These are phyloP conservation scores for Trichoderma hamatum DNA, from an alignment of 2,329 filamentous ascomycete species.

Conservation along the genomic window DNA sequence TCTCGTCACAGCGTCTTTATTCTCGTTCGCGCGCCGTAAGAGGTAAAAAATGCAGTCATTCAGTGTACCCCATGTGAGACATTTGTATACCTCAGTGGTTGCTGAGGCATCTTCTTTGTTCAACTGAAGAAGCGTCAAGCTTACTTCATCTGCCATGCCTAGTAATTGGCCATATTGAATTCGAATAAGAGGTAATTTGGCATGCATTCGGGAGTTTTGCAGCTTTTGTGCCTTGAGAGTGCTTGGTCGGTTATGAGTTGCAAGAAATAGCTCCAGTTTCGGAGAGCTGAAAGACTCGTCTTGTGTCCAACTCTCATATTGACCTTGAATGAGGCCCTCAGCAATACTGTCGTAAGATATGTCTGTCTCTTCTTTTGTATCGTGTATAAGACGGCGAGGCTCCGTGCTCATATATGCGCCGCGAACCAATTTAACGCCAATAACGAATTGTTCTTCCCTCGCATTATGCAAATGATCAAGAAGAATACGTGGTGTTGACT, in stretches of 20 bases:
- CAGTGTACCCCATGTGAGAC: constrained; percentile 45
- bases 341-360: constrained; percentile 54
- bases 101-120: constrained; percentile 29
- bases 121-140: constrained; percentile 50
- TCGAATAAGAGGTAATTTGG: constrained; percentile 35
- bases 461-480: constrained; percentile 51
- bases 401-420: constrained; percentile 59
- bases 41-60: constrained; percentile 46
- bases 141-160: constrained; percentile 62
- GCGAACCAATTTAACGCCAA: constrained; percentile 60
- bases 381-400: constrained; percentile 52
- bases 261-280: constrained; percentile 52
- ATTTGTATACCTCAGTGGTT: constrained; percentile 44
- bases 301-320: constrained; percentile 29
- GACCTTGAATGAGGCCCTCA: constrained; percentile 48
- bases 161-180: constrained; percentile 58
- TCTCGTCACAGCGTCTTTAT: constrained; percentile 42
- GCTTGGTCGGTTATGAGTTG: constrained; percentile 54
- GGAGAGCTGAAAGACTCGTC: constrained; percentile 43
- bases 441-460: constrained; percentile 50
- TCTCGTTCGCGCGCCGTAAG: constrained; percentile 44
- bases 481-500: constrained; percentile 48
- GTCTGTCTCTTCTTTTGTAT: constrained; percentile 57
- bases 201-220: constrained; percentile 44
- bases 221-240: constrained; percentile 48